These are phyloP conservation scores for Irpex sp. DNA, from an alignment of 1,284 basidiomycete species.

Conservation along the genomic window DNA sequence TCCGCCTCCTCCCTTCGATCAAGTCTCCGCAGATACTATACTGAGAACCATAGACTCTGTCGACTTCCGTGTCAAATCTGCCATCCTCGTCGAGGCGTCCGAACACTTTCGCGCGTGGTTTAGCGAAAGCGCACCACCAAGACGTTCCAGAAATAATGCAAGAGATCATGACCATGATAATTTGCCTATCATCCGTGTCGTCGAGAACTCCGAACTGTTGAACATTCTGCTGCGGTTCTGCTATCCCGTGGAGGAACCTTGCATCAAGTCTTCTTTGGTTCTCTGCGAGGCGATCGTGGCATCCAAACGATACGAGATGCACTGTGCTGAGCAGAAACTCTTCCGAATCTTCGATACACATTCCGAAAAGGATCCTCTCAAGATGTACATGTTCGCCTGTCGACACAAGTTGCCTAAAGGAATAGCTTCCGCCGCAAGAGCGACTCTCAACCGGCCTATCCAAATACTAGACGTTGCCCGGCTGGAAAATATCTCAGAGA, in stretches of 20 bases:
- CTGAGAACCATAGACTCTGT: constrained; percentile 34
- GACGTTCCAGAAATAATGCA: not conserved
- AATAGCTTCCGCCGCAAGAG: constrained; percentile 2
- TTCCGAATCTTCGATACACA: not conserved
- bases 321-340: not conserved
- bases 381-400: constrained; percentile 7
- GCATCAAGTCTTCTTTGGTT: constrained; percentile 10
- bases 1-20: constrained; percentile 7
- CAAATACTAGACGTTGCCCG: not conserved
- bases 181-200: constrained; percentile 28
- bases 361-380: constrained; percentile 1
- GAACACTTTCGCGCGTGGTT: constrained; percentile 38
- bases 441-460: not conserved
- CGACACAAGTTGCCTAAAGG: not conserved
- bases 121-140: constrained; percentile 22
- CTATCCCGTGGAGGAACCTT: constrained; percentile 29
- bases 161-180: constrained; percentile 13
- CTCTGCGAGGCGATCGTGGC: constrained; percentile 13
- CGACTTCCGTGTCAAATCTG: constrained; percentile 32
- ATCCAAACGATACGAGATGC: constrained; percentile 22
- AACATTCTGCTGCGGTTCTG: constrained; percentile 33
- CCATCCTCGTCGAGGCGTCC: constrained; percentile 31
- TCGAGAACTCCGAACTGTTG: constrained; percentile 30
- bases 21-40: constrained; percentile 16
- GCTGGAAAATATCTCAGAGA: not conserved